Conservation (phyloP, 257 asterid genomes). For the Pogostemon cablin region DNA sequence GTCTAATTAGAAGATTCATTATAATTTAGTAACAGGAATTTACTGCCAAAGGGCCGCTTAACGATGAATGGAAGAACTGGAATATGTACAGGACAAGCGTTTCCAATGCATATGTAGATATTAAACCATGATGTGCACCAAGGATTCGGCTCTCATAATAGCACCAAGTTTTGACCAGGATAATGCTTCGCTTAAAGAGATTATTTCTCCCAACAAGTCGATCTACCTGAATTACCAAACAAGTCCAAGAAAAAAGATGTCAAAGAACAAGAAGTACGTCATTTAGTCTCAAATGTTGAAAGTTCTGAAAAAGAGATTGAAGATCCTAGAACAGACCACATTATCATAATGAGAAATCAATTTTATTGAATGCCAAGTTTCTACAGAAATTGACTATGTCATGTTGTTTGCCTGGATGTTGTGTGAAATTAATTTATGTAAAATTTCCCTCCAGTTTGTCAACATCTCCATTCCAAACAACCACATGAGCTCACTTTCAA, state of each 20-base stretch:
- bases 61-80: constrained; percentile 48
- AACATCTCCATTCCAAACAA: constrained; percentile 5
- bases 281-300: constrained; percentile 12
- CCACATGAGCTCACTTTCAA: constrained; percentile 10
- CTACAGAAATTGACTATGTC: neutral
- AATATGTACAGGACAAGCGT: constrained; percentile 53
- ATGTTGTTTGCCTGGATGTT: constrained; percentile 18
- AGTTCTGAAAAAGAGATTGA: neutral
- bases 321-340: constrained; percentile 18
- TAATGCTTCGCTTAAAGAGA: constrained; percentile 79
- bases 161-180: constrained; percentile 84
- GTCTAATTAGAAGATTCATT: constrained; percentile 9
- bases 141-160: constrained; percentile 87
- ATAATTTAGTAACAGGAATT: constrained; percentile 30
- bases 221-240: constrained; percentile 62
- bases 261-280: neutral
- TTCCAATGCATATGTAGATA: constrained; percentile 62
- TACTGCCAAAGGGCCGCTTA: constrained; percentile 61
- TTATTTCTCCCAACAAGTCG: constrained; percentile 73
- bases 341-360: constrained; percentile 20
- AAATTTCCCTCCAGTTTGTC: constrained; percentile 17
- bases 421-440: neutral
- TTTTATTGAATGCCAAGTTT: constrained; percentile 2
- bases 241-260: neutral
- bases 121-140: constrained; percentile 85